These are phyloP conservation scores for Penicillium cataractarum DNA, from an alignment of 495 filamentous ascomycete species.

Conservation along the genomic window DNA sequence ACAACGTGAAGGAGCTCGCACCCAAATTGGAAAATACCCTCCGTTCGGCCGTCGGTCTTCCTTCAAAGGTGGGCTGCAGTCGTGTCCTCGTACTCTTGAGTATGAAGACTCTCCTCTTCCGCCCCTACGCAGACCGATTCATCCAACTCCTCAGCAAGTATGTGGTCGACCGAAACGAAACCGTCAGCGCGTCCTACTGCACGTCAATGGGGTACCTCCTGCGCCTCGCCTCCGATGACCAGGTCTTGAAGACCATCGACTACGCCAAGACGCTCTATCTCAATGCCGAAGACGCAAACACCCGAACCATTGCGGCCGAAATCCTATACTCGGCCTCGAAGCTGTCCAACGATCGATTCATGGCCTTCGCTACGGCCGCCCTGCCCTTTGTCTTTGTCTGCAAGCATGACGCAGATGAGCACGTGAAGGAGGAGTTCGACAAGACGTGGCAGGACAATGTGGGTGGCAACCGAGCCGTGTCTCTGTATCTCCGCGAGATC, in stretches of 20 bases:
- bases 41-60: conserved; percentile 84
- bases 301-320: conserved; percentile 76
- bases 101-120: conserved; percentile 72
- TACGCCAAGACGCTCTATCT: conserved; percentile 77
- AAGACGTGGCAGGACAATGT: conserved; percentile 91
- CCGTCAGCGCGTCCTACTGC: conserved; percentile 84
- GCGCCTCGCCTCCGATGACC: conserved; percentile 70
- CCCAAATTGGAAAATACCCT: conserved; percentile 73
- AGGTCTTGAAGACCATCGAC: conserved; percentile 65
- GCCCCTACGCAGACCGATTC: conserved; percentile 75
- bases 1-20: conserved; percentile 72
- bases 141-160: conserved; percentile 76
- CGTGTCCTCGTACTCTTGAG: conserved; percentile 86
- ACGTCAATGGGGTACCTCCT: conserved; percentile 83
- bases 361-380: conserved; percentile 68
- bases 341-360: conserved; percentile 85
- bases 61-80: conserved; percentile 88
- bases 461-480: conserved; percentile 77
- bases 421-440: conserved; percentile 72
- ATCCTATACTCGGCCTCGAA: conserved; percentile 79
- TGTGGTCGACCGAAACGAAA: conserved; percentile 86
- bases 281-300: conserved; percentile 71
- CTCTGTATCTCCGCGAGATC: conserved; percentile 85
- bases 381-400: conserved; percentile 87
- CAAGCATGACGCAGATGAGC: conserved; percentile 80